Evolutionary conservation across 805 yeast species (phyloP).

Genomic region (Saturnispora bothae): DNA sequence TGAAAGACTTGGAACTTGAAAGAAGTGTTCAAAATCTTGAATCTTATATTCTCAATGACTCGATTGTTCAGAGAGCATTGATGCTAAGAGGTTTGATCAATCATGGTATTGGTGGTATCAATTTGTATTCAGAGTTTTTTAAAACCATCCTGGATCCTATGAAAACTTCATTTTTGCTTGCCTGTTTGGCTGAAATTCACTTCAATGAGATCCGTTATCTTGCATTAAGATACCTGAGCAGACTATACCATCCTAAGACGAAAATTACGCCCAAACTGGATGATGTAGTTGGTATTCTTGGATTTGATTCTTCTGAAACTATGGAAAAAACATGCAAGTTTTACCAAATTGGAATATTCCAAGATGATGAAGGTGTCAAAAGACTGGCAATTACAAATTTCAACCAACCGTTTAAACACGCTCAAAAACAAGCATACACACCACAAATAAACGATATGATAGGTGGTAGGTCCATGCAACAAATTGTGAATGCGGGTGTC

Average conservation of each 20-base stretch:
- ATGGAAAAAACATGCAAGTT: conserved; percentile 47
- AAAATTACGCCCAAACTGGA: conserved; percentile 45
- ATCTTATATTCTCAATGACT: conserved; percentile 37
- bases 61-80: conserved; percentile 58
- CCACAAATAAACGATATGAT: conserved; percentile 32
- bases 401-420: conserved; percentile 22
- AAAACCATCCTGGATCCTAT: conserved; percentile 34
- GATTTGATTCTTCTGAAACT: conserved; percentile 54
- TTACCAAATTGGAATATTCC: conserved; percentile 42
- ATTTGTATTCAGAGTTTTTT: conserved; percentile 58
- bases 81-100: conserved; percentile 56
- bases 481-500: conserved; percentile 31
- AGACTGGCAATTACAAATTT: conserved; percentile 35
- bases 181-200: conserved; percentile 70
- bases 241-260: conserved; percentile 59
- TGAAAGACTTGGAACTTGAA: conserved; percentile 78
- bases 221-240: conserved; percentile 57
- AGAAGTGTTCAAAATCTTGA: conserved; percentile 67
- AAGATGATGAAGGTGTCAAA: conserved; percentile 22
- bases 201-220: conserved; percentile 69
- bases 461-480: conserved; percentile 20
- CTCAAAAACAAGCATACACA: conserved; percentile 38
- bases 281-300: conserved; percentile 40
- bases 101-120: conserved; percentile 54
- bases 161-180: conserved; percentile 51